Conservation (phyloP, 495 filamentous ascomycete genomes). For the Sabuloglossum arenarium region DNA sequence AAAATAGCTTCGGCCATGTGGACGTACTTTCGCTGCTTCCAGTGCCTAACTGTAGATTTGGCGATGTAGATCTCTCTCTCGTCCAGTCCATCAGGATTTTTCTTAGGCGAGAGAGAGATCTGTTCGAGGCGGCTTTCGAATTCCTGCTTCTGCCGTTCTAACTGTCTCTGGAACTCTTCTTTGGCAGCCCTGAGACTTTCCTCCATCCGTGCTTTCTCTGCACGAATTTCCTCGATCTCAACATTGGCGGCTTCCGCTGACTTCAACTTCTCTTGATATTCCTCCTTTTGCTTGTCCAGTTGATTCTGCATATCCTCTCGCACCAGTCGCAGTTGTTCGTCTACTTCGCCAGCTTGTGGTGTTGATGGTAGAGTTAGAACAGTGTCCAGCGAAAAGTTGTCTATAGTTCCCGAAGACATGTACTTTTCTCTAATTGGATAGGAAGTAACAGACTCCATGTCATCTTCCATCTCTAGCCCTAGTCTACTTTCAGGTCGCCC, state of each 20-base stretch:
- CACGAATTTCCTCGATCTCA: conserved; percentile 65
- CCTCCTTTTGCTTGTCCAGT: conserved; percentile 69
- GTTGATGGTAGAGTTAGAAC: conserved; percentile 85
- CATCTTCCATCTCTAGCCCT: conserved; percentile 55
- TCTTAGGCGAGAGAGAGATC: neutral
- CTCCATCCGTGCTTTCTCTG: conserved; percentile 76
- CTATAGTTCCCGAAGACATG: conserved; percentile 82
- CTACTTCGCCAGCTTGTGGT: conserved; percentile 54
- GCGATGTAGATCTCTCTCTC: conserved; percentile 44
- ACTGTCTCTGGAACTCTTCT: conserved; percentile 52
- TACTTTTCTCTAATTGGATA: conserved; percentile 89
- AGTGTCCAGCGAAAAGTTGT: conserved; percentile 94
- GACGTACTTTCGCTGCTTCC: conserved; percentile 72
- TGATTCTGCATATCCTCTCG: conserved; percentile 77
- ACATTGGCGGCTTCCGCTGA: conserved; percentile 48
- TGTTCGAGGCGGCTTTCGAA: conserved; percentile 31
- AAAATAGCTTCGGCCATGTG: conserved; percentile 87
- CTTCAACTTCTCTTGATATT: conserved; percentile 64
- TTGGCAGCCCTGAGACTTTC: conserved; percentile 56
- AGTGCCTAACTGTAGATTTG: conserved; percentile 42
- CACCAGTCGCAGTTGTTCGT: conserved; percentile 50
- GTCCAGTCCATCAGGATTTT: neutral
- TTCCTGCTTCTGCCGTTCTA: conserved; percentile 51
- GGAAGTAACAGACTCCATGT: conserved; percentile 72
- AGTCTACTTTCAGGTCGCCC: conserved; percentile 33